Percentiles rank a stretch among this genome's conserved stretches.
Evolutionary conservation across 441 rosid genomes (phyloP).

Genomic region (Hura crepitans): DNA sequence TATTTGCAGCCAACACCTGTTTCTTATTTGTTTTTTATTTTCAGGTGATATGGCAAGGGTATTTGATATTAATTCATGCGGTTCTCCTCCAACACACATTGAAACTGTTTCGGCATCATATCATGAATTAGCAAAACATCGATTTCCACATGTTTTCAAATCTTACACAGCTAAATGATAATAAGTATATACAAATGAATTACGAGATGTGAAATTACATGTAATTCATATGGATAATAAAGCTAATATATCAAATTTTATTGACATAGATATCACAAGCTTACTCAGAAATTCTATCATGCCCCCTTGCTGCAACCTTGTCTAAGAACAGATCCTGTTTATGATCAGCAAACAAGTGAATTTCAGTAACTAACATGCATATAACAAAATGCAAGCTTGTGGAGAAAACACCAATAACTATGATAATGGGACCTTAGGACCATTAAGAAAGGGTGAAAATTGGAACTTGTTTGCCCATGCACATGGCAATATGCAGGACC

Average conservation of each 20-base stretch:
- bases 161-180: neutral
- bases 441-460: neutral
- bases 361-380: slow-evolving; percentile 10
- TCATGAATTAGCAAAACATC: too few species aligned
- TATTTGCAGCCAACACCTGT: too few species aligned
- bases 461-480: neutral
- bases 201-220: neutral
- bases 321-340: slow-evolving; percentile 69
- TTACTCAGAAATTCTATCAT: slow-evolving; percentile 52
- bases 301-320: slow-evolving; percentile 41
- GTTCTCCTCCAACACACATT: too few species aligned
- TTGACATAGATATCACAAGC: slow-evolving; percentile 22
- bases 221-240: slow-evolving; percentile 4
- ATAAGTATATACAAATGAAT: slow-evolving; percentile 2
- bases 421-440: neutral
- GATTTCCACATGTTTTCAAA: too few species aligned
- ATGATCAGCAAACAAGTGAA: slow-evolving; percentile 19
- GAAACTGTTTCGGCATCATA: too few species aligned
- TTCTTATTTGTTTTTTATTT: too few species aligned
- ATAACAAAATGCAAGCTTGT: neutral
- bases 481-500: neutral
- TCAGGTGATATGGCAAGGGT: too few species aligned
- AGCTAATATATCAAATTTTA: slow-evolving; percentile 1
- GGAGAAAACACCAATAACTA: neutral
- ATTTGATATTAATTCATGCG: too few species aligned